Evolutionary conservation across 2,329 filamentous ascomycete species (phyloP).

Genomic region (Cercospora zeae-maydis): DNA sequence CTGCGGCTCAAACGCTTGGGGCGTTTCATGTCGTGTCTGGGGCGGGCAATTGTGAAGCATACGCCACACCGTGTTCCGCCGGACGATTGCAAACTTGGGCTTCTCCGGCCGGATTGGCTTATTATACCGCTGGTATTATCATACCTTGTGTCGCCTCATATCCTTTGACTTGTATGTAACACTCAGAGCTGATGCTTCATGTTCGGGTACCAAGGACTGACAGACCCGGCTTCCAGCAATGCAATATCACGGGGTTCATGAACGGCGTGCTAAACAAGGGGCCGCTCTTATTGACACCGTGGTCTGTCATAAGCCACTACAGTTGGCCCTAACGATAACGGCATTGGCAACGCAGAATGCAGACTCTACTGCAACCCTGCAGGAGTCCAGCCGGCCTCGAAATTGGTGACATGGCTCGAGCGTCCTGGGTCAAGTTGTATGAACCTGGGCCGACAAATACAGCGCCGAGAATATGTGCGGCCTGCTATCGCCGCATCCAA

Average conservation of each 20-base stretch:
- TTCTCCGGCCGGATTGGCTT: neutral
- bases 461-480: neutral
- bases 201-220: neutral
- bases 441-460: neutral
- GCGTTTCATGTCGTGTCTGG: slow-evolving; percentile 3
- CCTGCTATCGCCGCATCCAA: neutral
- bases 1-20: slow-evolving; percentile 3
- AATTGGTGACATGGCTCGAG: neutral
- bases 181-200: neutral
- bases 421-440: neutral
- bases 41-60: neutral
- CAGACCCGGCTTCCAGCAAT: neutral
- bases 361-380: neutral
- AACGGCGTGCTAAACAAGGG: slow-evolving; percentile 1
- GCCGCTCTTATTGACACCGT: neutral
- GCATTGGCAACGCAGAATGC: neutral
- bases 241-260: neutral
- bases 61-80: neutral
- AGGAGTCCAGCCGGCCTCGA: neutral
- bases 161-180: neutral
- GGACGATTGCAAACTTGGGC: neutral
- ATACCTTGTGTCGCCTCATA: neutral
- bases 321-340: neutral
- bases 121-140: neutral
- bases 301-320: neutral